phyloP scores from a whole-genome alignment of 164 flowering plant species.

The Pachysandra terminalis region DNA sequence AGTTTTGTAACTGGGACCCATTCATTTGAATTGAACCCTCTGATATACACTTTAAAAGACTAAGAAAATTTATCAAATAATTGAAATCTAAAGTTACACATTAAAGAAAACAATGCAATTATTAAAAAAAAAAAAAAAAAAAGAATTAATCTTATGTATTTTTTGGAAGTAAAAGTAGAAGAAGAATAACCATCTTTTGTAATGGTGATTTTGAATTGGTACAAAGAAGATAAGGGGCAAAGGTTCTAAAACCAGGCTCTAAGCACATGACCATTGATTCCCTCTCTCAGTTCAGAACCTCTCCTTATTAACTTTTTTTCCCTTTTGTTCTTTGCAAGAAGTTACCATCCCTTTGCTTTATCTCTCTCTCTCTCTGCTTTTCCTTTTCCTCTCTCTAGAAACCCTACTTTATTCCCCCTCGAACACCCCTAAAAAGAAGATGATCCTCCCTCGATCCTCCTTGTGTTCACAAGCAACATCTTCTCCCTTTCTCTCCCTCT shows the following conservation, averaged over 20 bases:
- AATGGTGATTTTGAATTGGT: conserved; percentile 35
- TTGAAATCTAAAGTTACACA: not conserved
- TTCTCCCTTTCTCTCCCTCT: conserved; percentile 27
- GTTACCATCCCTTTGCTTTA: conserved; percentile 40
- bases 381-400: conserved; percentile 26
- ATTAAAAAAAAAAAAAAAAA: conserved; percentile 13
- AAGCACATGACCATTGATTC: conserved; percentile 69
- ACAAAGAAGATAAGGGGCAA: conserved; percentile 24
- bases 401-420: conserved; percentile 63
- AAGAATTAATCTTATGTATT: not conserved
- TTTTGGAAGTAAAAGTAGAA: conserved; percentile 21
- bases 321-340: conserved; percentile 85
- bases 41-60: no score
- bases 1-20: not conserved
- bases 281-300: conserved; percentile 20
- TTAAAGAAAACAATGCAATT: conserved; percentile 4
- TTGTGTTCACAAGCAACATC: conserved; percentile 67
- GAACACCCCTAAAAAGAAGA: conserved; percentile 60
- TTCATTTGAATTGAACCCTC: no score
- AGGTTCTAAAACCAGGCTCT: conserved; percentile 28
- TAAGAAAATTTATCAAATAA: no score
- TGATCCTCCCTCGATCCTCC: conserved; percentile 58
- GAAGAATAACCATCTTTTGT: conserved; percentile 60
- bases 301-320: conserved; percentile 28
- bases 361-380: conserved; percentile 35